Evolutionary conservation across 1,139 yeast species (phyloP), one percentile per base, ranked within the genome.

Genomic region (Sugiyamaella neomexicana): DNA sequence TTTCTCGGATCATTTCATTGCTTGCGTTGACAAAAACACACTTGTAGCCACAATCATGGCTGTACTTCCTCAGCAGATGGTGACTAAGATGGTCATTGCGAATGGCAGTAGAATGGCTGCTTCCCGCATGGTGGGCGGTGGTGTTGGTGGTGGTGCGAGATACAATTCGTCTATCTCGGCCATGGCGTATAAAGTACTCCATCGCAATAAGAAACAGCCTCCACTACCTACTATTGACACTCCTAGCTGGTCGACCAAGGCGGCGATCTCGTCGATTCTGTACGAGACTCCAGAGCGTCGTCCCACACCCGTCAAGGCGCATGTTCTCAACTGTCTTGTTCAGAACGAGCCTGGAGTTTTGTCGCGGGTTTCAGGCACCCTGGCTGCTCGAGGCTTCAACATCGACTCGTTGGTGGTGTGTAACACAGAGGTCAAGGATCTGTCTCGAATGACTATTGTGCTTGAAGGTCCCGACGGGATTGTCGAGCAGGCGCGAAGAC

Each of bases 301-400:
- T 5, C 72, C 75, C 40, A 60, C 65, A 17, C 67, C 69, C 23
- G 56, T 56, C 40, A 68, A 70, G 61, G 89, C 88, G 67, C 98
- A 93, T 67, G 95, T 93, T 46, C 79, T 93, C 71, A 95, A 93
- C 79, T 93, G 99, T 75, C 80, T 93, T 70, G 99, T 93, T 37
- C 99, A 93, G 74, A 91, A 93, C 73, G 99, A 93, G 75, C 99
- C 99, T 4, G 99, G 99, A 77, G 99, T 93, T 51, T 78, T 93
- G 67, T 86, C 96, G 46, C 81, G 95, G 55, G 89, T 93, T 48
- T 87, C 98, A 3, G 97, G 98, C 55, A 91, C 97, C 50, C 79
- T 93, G 64, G 99, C 99, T 38, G 98, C 97, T 43, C 82, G 99
- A 71, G 99, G 99, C 10, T 93, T 93, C 81, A 93, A 93, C 75